Conservation (phyloP, 2,329 filamentous ascomycete genomes). For the Arthrobotrys megalospora region DNA sequence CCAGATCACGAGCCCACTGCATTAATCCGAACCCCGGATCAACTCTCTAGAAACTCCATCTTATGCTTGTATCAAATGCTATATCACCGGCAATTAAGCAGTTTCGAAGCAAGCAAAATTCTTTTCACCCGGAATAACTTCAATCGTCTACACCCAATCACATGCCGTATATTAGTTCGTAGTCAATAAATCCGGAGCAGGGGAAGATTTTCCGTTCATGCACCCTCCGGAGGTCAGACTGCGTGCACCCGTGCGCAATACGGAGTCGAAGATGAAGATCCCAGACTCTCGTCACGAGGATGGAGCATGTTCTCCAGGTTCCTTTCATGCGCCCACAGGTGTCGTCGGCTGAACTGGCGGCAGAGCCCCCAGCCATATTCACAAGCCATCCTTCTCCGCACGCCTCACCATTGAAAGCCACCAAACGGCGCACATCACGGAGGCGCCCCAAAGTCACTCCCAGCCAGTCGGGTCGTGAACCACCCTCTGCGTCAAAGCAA, state of each 20-base stretch:
- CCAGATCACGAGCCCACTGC: constrained; percentile 55
- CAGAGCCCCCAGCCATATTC: constrained; percentile 23
- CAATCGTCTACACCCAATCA: constrained; percentile 42
- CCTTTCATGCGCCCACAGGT: constrained; percentile 1
- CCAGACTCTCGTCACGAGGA: constrained; percentile 33
- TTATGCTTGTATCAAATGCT: constrained; percentile 34
- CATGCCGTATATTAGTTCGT: constrained; percentile 5
- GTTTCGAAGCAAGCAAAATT: constrained; percentile 57
- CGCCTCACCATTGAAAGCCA: constrained; percentile 30
- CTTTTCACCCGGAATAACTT: constrained; percentile 61
- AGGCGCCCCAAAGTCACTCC: constrained; percentile 5
- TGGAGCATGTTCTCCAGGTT: neutral
- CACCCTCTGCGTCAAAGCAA: constrained; percentile 10
- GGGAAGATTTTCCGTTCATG: constrained; percentile 60
- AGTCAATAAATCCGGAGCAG: constrained; percentile 32
- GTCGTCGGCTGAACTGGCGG: constrained; percentile 18
- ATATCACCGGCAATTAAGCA: constrained; percentile 35
- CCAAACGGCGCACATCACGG: constrained; percentile 2
- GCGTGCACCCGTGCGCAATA: constrained; percentile 2
- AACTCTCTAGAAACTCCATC: constrained; percentile 27
- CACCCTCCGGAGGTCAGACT: constrained; percentile 20
- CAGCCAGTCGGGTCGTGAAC: constrained; percentile 49
- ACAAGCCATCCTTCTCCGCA: constrained; percentile 19
- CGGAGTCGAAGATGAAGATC: neutral
- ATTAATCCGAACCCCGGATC: constrained; percentile 60